Evolutionary conservation across 1,139 yeast species (phyloP).

Genomic region (Candida labiduridarum): DNA sequence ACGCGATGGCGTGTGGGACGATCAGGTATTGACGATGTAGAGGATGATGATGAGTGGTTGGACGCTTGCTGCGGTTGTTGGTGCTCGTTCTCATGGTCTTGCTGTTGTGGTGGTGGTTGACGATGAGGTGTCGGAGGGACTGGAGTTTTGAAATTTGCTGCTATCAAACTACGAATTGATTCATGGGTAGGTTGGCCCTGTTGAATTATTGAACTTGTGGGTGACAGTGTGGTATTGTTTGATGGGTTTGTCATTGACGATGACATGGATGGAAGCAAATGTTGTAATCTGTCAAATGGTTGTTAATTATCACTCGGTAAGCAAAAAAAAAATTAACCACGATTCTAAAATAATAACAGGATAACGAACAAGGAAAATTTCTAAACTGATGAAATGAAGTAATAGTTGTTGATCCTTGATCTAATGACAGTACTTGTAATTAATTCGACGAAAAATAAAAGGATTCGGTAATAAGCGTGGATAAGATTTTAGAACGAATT

Average conservation of each 20-base stretch:
- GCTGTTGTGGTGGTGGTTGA: neutral
- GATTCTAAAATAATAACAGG: neutral
- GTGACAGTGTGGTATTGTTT: constrained; percentile 2
- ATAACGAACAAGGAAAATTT: neutral
- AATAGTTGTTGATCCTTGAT: neutral
- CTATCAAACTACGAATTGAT: constrained; percentile 16
- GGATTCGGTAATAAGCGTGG: neutral
- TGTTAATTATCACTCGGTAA: neutral
- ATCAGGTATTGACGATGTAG: constrained; percentile 4
- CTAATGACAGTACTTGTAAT: neutral
- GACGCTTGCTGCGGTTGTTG: constrained; percentile 3
- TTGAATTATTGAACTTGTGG: neutral
- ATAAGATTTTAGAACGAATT: neutral
- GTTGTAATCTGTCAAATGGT: neutral
- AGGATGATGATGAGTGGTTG: constrained; percentile 1
- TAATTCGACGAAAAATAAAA: neutral
- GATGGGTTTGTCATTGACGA: constrained; percentile 1
- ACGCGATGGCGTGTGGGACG: constrained; percentile 6
- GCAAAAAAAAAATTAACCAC: neutral
- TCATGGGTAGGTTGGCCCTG: constrained; percentile 10
- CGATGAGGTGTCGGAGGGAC: neutral
- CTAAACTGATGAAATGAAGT: neutral
- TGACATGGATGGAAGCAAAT: neutral
- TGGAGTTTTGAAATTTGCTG: constrained; percentile 15
- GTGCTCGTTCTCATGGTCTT: neutral